Percentiles rank a stretch among this genome's conserved stretches.
These are phyloP conservation scores for Pseudogymnoascus sp. DNA, from an alignment of 2,329 filamentous ascomycete genomes.

Conservation along the genomic window DNA sequence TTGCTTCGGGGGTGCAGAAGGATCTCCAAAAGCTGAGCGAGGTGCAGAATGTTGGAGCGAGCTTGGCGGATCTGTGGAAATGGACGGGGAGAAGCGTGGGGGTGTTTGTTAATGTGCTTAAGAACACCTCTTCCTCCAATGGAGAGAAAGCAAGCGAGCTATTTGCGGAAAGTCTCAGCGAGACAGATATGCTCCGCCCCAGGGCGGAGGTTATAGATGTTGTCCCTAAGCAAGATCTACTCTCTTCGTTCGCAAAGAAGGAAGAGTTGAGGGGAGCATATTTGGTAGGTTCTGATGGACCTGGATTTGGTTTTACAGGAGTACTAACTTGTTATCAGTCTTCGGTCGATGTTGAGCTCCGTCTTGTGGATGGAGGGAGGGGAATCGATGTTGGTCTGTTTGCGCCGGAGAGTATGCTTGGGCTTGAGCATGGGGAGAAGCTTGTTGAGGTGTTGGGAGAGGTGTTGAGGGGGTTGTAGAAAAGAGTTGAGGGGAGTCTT, in stretches of 20 bases:
- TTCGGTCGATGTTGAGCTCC: slow-evolving; percentile 27
- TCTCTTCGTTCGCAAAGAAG: background rate
- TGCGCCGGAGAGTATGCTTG: slow-evolving; percentile 20
- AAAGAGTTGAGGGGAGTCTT: background rate
- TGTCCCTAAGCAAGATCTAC: background rate
- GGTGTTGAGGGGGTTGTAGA: background rate
- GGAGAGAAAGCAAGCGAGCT: background rate
- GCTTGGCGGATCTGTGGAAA: slow-evolving; percentile 60
- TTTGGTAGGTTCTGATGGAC: slow-evolving; percentile 7
- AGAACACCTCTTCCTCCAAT: slow-evolving; percentile 10
- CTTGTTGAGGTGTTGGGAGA: slow-evolving; percentile 11
- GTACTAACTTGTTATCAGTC: slow-evolving; percentile 18
- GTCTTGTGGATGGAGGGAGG: slow-evolving; percentile 17
- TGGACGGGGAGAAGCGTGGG: slow-evolving; percentile 70
- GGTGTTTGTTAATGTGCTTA: slow-evolving; percentile 76
- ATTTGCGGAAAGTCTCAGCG: background rate
- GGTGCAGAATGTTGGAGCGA: slow-evolving; percentile 47
- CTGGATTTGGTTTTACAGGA: slow-evolving; percentile 10
- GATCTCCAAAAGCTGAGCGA: slow-evolving; percentile 58
- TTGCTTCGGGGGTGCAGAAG: slow-evolving; percentile 56
- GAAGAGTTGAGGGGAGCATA: background rate
- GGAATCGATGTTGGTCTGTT: slow-evolving; percentile 27
- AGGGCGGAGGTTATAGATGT: background rate
- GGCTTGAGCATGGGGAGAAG: slow-evolving; percentile 17
- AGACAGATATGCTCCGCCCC: background rate